Conservation (phyloP, 345 rosid species). For the Xanthoceras sorbifolium region DNA sequence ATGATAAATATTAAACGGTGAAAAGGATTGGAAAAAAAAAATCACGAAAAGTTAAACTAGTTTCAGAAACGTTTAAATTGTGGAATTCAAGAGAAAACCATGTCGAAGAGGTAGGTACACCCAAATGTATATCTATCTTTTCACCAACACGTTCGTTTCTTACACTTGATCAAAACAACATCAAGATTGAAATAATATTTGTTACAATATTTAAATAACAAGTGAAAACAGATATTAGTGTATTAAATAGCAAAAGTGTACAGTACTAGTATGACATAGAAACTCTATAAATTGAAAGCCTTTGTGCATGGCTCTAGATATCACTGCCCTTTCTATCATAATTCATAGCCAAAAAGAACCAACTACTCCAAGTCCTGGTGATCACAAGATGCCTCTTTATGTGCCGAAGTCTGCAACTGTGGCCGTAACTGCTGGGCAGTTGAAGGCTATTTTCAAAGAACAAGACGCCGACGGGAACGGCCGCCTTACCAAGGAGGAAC, state of each 20-base stretch:
- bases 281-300: not conserved
- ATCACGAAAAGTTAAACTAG: too few relatives aligned
- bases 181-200: too few relatives aligned
- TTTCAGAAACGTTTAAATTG: too few relatives aligned
- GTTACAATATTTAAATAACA: too few relatives aligned
- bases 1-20: too few relatives aligned
- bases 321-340: not conserved
- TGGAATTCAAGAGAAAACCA: too few relatives aligned
- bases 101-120: too few relatives aligned
- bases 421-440: conserved; percentile 6
- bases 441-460: conserved; percentile 25
- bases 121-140: too few relatives aligned
- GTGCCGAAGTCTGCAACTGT: conserved; percentile 12
- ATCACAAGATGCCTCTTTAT: conserved; percentile 15
- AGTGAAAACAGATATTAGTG: too few relatives aligned
- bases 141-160: too few relatives aligned
- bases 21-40: too few relatives aligned
- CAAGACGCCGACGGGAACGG: conserved; percentile 30
- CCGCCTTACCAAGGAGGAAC: conserved; percentile 26
- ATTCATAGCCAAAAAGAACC: not conserved
- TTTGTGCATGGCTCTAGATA: not conserved
- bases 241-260: not conserved
- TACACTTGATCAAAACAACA: too few relatives aligned
- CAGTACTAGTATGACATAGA: not conserved
- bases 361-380: not conserved